Conservation (phyloP, 192 early-diverging fungal genomes). For the Coemansia sp. region DNA sequence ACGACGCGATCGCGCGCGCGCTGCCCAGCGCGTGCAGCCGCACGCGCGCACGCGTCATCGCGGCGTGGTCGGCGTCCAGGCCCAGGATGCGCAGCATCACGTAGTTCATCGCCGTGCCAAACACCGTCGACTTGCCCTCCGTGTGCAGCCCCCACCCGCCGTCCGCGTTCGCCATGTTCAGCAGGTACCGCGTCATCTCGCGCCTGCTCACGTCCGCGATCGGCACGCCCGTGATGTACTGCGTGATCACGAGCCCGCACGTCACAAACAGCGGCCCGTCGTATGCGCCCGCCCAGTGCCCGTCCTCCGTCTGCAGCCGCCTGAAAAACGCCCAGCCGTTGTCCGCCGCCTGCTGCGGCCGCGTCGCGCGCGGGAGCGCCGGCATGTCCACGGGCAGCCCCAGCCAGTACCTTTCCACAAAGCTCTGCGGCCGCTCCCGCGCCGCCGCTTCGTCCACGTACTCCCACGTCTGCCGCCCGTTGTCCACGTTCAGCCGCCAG, state of each 20-base stretch:
- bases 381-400: slow-evolving; percentile 62
- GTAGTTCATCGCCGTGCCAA: slow-evolving; percentile 97
- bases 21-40: slow-evolving; percentile 86
- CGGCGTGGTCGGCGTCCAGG: slow-evolving; percentile 81
- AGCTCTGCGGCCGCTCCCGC: slow-evolving; percentile 66
- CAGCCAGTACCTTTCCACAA: slow-evolving; percentile 87
- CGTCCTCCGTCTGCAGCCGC: slow-evolving; percentile 84
- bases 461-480: slow-evolving; percentile 92
- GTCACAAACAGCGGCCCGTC: slow-evolving; percentile 97
- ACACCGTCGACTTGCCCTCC: slow-evolving; percentile 88
- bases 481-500: slow-evolving; percentile 83
- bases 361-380: slow-evolving; percentile 58
- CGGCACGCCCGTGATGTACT: slow-evolving; percentile 77
- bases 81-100: slow-evolving; percentile 86
- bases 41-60: slow-evolving; percentile 74
- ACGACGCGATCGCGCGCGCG: slow-evolving; percentile 81
- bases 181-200: slow-evolving; percentile 87
- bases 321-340: slow-evolving; percentile 92
- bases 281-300: slow-evolving; percentile 96
- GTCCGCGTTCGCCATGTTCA: slow-evolving; percentile 81
- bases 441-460: slow-evolving; percentile 54
- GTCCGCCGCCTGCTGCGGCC: slow-evolving; percentile 76
- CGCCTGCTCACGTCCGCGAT: slow-evolving; percentile 62
- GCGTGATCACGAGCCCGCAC: slow-evolving; percentile 84
- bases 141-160: slow-evolving; percentile 99